Percentiles rank a stretch among this genome's conserved stretches.
phyloP scores from a whole-genome alignment of 2,329 filamentous ascomycete species.

The Cladophialophora bantiana region DNA sequence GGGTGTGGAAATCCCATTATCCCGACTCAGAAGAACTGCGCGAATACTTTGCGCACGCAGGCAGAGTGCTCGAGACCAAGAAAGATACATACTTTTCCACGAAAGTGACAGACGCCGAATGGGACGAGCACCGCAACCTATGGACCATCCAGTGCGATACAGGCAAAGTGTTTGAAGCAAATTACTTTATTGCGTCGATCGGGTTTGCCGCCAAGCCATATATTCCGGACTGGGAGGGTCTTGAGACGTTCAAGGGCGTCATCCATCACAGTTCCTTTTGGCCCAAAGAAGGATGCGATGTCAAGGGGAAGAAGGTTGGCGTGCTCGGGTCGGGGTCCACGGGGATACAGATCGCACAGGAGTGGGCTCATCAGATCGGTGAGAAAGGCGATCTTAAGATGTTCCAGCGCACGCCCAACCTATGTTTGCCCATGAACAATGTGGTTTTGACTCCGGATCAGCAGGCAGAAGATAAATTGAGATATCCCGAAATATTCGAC shows the following conservation, averaged over 20 bases:
- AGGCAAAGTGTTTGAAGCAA: slow-evolving; percentile 40
- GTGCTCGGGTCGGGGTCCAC: slow-evolving; percentile 71
- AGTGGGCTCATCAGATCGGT: slow-evolving; percentile 61
- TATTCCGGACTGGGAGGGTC: slow-evolving; percentile 66
- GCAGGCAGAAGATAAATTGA: slow-evolving; percentile 59
- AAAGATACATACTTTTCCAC: slow-evolving; percentile 48
- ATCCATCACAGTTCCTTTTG: slow-evolving; percentile 68
- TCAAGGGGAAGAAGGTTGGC: slow-evolving; percentile 66
- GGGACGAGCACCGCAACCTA: slow-evolving; percentile 40
- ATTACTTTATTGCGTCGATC: slow-evolving; percentile 31
- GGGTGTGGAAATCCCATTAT: slow-evolving; percentile 54
- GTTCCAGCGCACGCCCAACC: slow-evolving; percentile 70
- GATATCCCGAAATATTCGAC: slow-evolving; percentile 60
- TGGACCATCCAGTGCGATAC: slow-evolving; percentile 52
- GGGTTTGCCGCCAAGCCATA: slow-evolving; percentile 57
- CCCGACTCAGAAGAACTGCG: slow-evolving; percentile 49
- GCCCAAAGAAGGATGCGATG: slow-evolving; percentile 60
- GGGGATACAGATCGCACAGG: slow-evolving; percentile 69
- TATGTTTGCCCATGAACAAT: slow-evolving; percentile 67
- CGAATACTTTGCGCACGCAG: slow-evolving; percentile 52
- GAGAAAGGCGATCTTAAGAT: slow-evolving; percentile 50
- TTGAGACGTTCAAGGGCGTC: slow-evolving; percentile 65
- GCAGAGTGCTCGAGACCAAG: slow-evolving; percentile 48
- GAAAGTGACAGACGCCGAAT: slow-evolving; percentile 47
- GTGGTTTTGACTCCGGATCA: slow-evolving; percentile 55